phyloP scores from a whole-genome alignment of 306 rosid species.

The Morella rubra region DNA sequence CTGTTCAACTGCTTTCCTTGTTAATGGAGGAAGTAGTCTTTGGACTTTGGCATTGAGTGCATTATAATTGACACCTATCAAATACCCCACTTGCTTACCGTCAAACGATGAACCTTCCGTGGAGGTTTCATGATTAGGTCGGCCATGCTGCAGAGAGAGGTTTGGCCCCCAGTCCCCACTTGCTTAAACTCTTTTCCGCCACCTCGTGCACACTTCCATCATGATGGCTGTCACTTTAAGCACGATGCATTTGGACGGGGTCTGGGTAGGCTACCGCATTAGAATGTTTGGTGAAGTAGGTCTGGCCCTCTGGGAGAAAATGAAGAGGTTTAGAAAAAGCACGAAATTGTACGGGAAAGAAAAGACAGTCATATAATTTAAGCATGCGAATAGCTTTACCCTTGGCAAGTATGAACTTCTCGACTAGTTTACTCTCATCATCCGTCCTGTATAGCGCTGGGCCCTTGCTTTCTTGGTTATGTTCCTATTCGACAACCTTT shows the following conservation, averaged over 20 bases:
- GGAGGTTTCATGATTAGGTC: not conserved
- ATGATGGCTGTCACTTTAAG: not conserved
- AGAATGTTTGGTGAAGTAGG: not conserved
- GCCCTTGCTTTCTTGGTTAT: too few species aligned
- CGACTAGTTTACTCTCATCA: too few species aligned
- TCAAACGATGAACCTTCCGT: not conserved
- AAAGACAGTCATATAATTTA: too few species aligned
- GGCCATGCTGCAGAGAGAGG: not conserved
- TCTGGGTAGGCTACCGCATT: not conserved
- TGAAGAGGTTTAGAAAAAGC: not conserved
- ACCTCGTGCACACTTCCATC: not conserved
- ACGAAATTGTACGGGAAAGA: not conserved
- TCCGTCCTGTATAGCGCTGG: too few species aligned
- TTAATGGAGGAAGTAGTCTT: not conserved
- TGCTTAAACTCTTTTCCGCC: not conserved
- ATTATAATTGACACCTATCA: not conserved
- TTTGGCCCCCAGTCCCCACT: not conserved
- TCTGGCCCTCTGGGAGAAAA: not conserved
- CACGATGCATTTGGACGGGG: not conserved
- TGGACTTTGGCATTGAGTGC: not conserved
- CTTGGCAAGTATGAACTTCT: too few species aligned
- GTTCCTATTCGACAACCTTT: too few species aligned
- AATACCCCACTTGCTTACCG: not conserved
- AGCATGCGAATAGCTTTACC: too few species aligned
- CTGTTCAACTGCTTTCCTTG: not conserved